phyloP scores from a whole-genome alignment of 1,139 yeast genomes.

The Pichia sp. region DNA sequence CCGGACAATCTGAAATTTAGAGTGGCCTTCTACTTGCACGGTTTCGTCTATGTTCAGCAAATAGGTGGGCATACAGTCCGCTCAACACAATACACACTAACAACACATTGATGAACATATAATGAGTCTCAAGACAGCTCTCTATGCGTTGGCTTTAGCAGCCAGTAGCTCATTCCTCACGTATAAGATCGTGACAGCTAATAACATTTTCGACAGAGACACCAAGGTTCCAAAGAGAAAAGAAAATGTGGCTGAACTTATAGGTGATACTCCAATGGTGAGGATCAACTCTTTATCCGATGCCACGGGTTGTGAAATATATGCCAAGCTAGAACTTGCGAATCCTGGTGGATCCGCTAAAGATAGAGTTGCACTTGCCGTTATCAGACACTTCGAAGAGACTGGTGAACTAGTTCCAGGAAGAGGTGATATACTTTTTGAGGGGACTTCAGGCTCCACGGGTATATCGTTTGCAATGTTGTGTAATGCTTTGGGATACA shows the following conservation, averaged over 20 bases:
- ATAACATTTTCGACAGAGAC: too few relatives aligned
- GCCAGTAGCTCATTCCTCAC: constrained; percentile 5
- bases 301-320: constrained; percentile 73
- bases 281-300: constrained; percentile 66
- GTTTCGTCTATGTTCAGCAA: too few relatives aligned
- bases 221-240: constrained; percentile 1
- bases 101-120: too few relatives aligned
- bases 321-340: constrained; percentile 76
- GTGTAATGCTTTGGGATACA: constrained; percentile 82
- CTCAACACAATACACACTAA: too few relatives aligned
- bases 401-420: constrained; percentile 52
- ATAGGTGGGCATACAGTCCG: too few relatives aligned
- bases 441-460: constrained; percentile 95
- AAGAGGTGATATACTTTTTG: constrained; percentile 64
- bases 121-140: neutral
- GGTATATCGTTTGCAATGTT: constrained; percentile 90
- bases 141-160: neutral
- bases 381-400: constrained; percentile 61
- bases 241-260: constrained; percentile 45
- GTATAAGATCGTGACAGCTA: constrained; percentile 1
- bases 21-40: too few relatives aligned
- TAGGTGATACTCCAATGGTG: constrained; percentile 90
- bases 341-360: constrained; percentile 97
- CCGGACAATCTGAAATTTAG: too few relatives aligned
- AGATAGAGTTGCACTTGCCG: constrained; percentile 87